Evolutionary conservation across 73 alveolate genomes (phyloP), one percentile per base, ranked within the genome.

Genomic region (Stentor coeruleus): DNA sequence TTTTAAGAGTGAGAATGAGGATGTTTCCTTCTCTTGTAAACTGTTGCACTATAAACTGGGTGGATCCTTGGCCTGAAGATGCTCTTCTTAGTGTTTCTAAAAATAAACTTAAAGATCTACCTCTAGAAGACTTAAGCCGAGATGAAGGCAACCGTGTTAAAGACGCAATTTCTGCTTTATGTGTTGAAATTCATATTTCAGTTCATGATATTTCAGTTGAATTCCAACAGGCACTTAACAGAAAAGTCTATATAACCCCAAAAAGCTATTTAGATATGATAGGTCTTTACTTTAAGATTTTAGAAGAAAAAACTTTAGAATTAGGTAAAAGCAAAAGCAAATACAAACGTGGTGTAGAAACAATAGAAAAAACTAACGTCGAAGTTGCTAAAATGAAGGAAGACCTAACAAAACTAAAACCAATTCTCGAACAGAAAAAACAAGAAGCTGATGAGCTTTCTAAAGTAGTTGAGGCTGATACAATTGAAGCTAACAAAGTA

Each of bases 31-130:
- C 99, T 0, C 90, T 98, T 60, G 99, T 98, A 40, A 98, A 98
- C 86, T 97, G 99, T 93, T 97, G 99, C 84, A 98, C 99, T 76
- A 88, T 98, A 81, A 99, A 98, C 92, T 98, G 99, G 99, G 98
- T 97, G 90, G 89, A 94, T 84, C 94, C 99, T 40, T 98, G 99
- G 99, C 99, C 99, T 35, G 99, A 95, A 59, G 99, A 97, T 89
- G 99, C 99, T 35, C 84, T 90, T 93, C 39, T 92, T 89, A 38
- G 91, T 93, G 75, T 81, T 74, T 85, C 88, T 90, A 39, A 84
- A 88, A 85, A 87, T 97, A 82, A 87, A 87, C 90, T 93, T 59
- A 39, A 74, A 6, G 84, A 80, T 93, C 91, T 90, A 96, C 93
- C 3, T 93, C 97, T 1, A 96, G 98, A 33, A 95, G 98, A n/a